These are phyloP conservation scores for Jacaranda copaia DNA, from an alignment of 257 asterid genomes.

Conservation along the genomic window DNA sequence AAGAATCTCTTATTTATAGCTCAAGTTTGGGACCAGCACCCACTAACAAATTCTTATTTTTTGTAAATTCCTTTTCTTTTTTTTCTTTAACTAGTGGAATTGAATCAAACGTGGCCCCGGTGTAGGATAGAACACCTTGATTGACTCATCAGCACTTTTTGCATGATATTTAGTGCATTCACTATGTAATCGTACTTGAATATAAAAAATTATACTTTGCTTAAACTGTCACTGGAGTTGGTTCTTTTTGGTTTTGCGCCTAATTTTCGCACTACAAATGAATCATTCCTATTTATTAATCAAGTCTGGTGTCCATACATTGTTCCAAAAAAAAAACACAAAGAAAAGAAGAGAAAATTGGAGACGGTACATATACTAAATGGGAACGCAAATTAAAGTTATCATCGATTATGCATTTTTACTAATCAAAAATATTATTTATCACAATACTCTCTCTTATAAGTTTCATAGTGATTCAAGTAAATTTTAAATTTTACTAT, in stretches of 20 bases:
- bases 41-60: constrained; percentile 15
- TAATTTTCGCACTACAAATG: not conserved
- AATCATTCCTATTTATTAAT: not conserved
- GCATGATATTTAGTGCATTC: not conserved
- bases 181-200: not conserved
- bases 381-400: too few relatives aligned
- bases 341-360: too few relatives aligned
- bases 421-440: too few relatives aligned
- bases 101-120: not conserved
- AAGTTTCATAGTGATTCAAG: too few relatives aligned
- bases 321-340: too few relatives aligned
- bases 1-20: constrained; percentile 45
- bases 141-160: not conserved
- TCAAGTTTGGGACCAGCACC: constrained; percentile 15
- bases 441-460: too few relatives aligned
- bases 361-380: too few relatives aligned
- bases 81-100: not conserved
- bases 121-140: not conserved
- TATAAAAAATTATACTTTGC: not conserved
- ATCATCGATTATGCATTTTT: too few relatives aligned
- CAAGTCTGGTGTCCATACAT: too few relatives aligned
- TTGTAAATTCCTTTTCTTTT: not conserved
- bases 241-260: not conserved
- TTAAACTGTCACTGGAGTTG: not conserved
- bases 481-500: too few relatives aligned